A percentile compares a stretch with the other conserved stretches of the same genome.
Conservation (phyloP, 805 yeast species). For the Scheffersomyces stipitis region DNA sequence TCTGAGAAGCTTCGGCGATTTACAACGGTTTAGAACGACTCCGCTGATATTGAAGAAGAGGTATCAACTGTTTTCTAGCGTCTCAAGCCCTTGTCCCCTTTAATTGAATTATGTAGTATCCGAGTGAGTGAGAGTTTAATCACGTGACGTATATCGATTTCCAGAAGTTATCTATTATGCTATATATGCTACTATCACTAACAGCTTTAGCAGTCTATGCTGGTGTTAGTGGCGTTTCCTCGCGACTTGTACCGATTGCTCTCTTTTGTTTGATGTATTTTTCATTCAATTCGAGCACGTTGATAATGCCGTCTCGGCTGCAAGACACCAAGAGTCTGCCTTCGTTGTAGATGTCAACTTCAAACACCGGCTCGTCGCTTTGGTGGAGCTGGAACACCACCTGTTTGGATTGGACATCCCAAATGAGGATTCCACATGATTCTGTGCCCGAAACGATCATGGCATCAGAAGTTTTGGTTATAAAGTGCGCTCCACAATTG, state of each 20-base stretch:
- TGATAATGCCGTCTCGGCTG: conserved; percentile 20
- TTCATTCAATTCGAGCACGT: conserved; percentile 20
- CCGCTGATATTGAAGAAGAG: no score
- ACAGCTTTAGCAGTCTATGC: no score
- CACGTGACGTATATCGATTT: no score
- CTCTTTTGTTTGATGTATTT: conserved; percentile 4
- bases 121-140: no score
- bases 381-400: conserved; percentile 32
- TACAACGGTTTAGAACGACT: no score
- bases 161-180: no score
- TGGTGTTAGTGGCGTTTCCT: background rate
- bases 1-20: no score
- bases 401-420: conserved; percentile 67
- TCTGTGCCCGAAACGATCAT: conserved; percentile 65
- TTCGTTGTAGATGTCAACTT: conserved; percentile 35
- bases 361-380: conserved; percentile 35
- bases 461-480: conserved; percentile 35
- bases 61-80: no score
- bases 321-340: conserved; percentile 38
- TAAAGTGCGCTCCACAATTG: conserved; percentile 53
- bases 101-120: no score
- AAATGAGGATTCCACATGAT: conserved; percentile 49
- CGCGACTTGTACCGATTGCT: background rate
- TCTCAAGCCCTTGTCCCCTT: no score
- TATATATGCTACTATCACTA: no score